Base-by-base conservation (phyloP, 2,329 filamentous ascomycete genomes). In the Capronia americana region DNA sequence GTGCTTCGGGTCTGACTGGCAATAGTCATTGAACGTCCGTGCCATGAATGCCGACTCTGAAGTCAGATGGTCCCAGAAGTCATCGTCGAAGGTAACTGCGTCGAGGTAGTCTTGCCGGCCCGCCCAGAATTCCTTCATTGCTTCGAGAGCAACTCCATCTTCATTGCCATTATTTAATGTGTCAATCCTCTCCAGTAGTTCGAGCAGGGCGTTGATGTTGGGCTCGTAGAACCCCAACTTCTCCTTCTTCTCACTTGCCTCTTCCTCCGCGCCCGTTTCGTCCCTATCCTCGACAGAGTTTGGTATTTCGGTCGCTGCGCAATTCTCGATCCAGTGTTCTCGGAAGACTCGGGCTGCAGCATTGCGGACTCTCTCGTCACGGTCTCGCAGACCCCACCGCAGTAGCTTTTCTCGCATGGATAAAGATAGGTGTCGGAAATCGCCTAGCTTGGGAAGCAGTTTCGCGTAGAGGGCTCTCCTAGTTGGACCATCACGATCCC, bases 321-420 rank as follows among this genome's bases (percentile, higher is more conserved):
- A 97, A 75, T 98, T 92, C 75, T 98, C 94, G 68, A 99, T 94
- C 95, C 95, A 99, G n/a, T 92, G 88, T 75, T 97, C 93, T 68
- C 91, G 88, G 80, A 99, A 99, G 6, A 98, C 83, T 54, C 92
- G 90, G 7, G 91, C 92, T 3, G 95, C 92, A 8, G 94, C 94
- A 77, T 97, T 96, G 60, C 93, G 88, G 12, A 99, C 95, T 72
- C 91, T 92, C 71, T 98, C 94, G 72, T 99, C 95, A 77, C 95
- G 88, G 77, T 99, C 95, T 46, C 93, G 88, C 48, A 99, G 82
- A 58, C 95, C 95, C 95, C 95, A 99, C 46, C 95, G 88, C 30
- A 99, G 85, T 34, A 99, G 84, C 78, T 98, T 98, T 79, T 99
- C 95, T 75, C 95, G 86, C 89, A 98, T 96, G 1, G 91, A 92